Conservation (phyloP, 495 filamentous ascomycete genomes). For the Neurospora sp. region DNA sequence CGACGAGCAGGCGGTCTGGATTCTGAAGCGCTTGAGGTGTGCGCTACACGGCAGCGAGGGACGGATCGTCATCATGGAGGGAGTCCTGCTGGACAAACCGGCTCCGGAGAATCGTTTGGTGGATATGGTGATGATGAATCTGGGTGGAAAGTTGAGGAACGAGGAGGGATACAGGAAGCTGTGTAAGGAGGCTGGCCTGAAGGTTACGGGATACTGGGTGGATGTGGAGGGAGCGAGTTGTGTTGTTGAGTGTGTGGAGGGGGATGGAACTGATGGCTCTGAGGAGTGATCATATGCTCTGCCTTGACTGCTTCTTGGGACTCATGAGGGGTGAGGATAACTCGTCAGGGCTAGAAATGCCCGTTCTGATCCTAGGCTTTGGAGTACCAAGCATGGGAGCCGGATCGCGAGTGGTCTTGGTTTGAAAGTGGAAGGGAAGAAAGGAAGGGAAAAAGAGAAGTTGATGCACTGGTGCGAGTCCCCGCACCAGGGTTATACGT, state of each 20-base stretch:
- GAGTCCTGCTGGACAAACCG: conserved; percentile 11
- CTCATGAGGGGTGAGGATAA: neutral
- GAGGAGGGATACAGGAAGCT: conserved; percentile 12
- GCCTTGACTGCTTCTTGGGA: neutral
- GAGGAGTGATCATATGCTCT: neutral
- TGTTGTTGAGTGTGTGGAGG: conserved; percentile 19
- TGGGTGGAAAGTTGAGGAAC: conserved; percentile 23
- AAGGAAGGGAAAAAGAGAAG: neutral
- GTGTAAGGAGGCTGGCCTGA: conserved; percentile 11
- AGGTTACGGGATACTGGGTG: conserved; percentile 11
- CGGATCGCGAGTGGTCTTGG: neutral
- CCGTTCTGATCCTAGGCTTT: neutral
- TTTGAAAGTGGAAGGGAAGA: neutral
- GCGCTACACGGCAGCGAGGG: conserved; percentile 28
- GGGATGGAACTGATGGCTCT: neutral
- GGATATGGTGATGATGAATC: conserved; percentile 23
- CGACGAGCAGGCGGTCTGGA: conserved; percentile 24
- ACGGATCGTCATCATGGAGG: conserved; percentile 22
- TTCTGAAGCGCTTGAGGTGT: conserved; percentile 27
- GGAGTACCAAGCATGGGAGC: neutral
- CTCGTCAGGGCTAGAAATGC: neutral
- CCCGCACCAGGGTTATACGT: neutral
- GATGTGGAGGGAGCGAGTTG: conserved; percentile 7
- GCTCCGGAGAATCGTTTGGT: conserved; percentile 15
- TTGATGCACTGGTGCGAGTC: neutral